phyloP scores from a whole-genome alignment of 345 rosid genomes.

The Boechera retrofracta region DNA sequence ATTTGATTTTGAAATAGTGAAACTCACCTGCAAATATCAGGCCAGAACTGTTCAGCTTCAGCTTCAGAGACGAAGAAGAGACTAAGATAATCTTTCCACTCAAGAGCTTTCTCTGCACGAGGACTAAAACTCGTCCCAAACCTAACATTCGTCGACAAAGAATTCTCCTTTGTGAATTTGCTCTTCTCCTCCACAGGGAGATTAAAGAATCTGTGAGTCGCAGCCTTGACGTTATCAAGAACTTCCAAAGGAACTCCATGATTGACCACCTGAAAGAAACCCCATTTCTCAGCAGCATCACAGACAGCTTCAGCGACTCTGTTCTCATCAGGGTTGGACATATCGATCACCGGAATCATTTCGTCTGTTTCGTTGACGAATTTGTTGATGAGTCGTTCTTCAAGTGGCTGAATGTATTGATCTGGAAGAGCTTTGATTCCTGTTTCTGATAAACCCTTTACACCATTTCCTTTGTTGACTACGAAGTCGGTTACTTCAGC shows the following conservation, averaged over 20 bases:
- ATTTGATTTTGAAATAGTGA: slow-evolving; percentile 5
- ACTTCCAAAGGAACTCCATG: slow-evolving; percentile 56
- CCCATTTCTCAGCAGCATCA: slow-evolving; percentile 60
- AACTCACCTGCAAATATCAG: no score
- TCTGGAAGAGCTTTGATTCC: slow-evolving; percentile 24
- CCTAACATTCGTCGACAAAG: slow-evolving; percentile 29
- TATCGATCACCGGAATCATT: slow-evolving; percentile 54
- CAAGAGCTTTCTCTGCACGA: no score
- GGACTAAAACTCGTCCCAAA: no score
- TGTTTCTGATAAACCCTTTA: slow-evolving; percentile 55
- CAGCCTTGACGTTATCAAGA: slow-evolving; percentile 47
- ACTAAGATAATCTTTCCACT: no score
- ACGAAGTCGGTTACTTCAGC: slow-evolving; percentile 50
- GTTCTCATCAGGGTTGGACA: slow-evolving; percentile 48
- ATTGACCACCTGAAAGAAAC: slow-evolving; percentile 57
- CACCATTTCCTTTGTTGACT: slow-evolving; percentile 53
- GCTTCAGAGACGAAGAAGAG: no score
- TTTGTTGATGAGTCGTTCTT: slow-evolving; percentile 29
- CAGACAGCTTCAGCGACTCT: slow-evolving; percentile 49
- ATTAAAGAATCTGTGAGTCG: slow-evolving; percentile 52
- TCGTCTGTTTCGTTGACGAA: slow-evolving; percentile 42
- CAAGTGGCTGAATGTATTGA: no score
- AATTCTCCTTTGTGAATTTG: slow-evolving; percentile 46
- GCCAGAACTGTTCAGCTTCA: no score
- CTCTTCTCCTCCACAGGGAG: slow-evolving; percentile 52